phyloP scores from a whole-genome alignment of 441 rosid species.

The Syzygium malaccense region DNA sequence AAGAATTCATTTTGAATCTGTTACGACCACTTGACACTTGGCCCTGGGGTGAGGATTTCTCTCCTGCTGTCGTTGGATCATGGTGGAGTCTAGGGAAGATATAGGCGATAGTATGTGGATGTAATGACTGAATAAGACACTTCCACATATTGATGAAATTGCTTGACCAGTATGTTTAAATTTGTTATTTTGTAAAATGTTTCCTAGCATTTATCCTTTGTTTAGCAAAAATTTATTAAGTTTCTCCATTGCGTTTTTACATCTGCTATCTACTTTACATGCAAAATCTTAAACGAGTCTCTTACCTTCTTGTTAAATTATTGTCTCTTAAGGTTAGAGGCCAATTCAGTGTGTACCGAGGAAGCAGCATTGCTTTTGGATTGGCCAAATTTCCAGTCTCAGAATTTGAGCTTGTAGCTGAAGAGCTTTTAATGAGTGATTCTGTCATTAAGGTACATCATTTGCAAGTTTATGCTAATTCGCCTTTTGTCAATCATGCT shows the following conservation, averaged over 20 bases:
- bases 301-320: not conserved
- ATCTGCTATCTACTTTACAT: not conserved
- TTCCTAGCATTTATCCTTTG: not conserved
- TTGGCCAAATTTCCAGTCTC: slow-evolving; percentile 85
- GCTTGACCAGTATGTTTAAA: not conserved
- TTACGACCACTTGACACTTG: not conserved
- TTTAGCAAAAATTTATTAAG: not conserved
- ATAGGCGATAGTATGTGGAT: not conserved
- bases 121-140: not conserved
- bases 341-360: slow-evolving; percentile 80
- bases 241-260: not conserved
- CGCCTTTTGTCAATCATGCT: not conserved
- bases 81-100: not conserved
- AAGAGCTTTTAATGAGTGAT: slow-evolving; percentile 97
- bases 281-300: slow-evolving; percentile 1
- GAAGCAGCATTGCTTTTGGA: slow-evolving; percentile 89
- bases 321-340: slow-evolving; percentile 80
- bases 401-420: slow-evolving; percentile 99
- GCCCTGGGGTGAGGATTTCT: not conserved
- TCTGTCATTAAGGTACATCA: slow-evolving; percentile 78
- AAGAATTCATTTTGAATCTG: not conserved
- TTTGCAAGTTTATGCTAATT: not conserved
- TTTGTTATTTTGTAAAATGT: not conserved
- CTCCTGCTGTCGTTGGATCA: not conserved
- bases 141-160: not conserved